Conservation (phyloP, 345 rosid species). For the Noccaea bulbosa region DNA sequence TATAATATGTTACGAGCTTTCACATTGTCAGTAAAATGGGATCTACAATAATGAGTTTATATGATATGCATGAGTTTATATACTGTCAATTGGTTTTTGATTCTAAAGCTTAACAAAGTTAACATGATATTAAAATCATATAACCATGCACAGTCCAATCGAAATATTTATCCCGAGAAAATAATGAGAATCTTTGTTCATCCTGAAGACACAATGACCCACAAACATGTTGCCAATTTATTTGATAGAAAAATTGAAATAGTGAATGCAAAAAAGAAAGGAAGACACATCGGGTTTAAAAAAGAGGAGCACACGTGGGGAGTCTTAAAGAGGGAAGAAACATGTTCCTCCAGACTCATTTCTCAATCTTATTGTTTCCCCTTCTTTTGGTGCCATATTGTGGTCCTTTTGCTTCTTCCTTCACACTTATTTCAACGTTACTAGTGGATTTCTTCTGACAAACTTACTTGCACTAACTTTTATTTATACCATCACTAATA, state of each 20-base stretch:
- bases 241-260: not conserved
- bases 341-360: slow-evolving; percentile 27
- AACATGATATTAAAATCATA: too few species aligned
- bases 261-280: slow-evolving; percentile 5
- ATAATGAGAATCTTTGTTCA: too few species aligned
- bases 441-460: slow-evolving; percentile 29
- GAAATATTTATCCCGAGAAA: too few species aligned
- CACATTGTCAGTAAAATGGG: too few species aligned
- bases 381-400: slow-evolving; percentile 33
- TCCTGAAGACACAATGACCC: slow-evolving; percentile 30
- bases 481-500: not conserved
- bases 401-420: slow-evolving; percentile 35
- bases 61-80: too few species aligned
- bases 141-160: too few species aligned
- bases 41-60: too few species aligned
- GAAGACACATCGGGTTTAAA: slow-evolving; percentile 39
- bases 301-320: slow-evolving; percentile 39
- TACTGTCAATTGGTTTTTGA: too few species aligned
- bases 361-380: slow-evolving; percentile 39
- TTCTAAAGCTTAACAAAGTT: too few species aligned
- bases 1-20: too few species aligned
- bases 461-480: slow-evolving; percentile 17
- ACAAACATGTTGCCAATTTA: slow-evolving; percentile 29
- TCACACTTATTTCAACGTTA: slow-evolving; percentile 25
- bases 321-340: slow-evolving; percentile 39